Evolutionary conservation across 768 basidiomycete genomes (phyloP).

Genomic region (Daedaleopsis sinensis): DNA sequence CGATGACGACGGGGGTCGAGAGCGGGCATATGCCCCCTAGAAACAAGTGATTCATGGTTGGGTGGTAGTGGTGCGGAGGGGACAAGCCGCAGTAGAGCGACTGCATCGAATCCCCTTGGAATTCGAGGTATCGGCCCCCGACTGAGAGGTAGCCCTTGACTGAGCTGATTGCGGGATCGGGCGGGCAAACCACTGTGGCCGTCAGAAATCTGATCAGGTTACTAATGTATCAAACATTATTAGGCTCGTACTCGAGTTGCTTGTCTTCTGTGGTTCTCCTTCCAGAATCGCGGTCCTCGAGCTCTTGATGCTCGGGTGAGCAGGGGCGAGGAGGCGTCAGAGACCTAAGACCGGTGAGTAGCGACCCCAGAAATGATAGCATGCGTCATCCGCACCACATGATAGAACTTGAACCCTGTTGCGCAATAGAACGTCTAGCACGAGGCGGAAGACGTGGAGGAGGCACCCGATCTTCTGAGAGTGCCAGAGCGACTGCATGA

Average conservation of each 20-base stretch:
- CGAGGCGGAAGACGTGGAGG: conserved; percentile 12
- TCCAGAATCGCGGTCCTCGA: not conserved
- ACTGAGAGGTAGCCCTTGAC: not conserved
- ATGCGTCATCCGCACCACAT: not conserved
- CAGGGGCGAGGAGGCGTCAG: not conserved
- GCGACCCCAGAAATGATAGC: not conserved
- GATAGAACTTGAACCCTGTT: not conserved
- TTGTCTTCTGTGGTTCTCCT: not conserved
- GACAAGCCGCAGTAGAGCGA: not conserved
- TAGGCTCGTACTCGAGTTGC: not conserved
- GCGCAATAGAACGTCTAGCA: not conserved
- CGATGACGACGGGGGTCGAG: too few species aligned
- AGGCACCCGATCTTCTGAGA: conserved; percentile 22
- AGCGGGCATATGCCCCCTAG: too few species aligned
- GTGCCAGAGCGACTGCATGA: conserved; percentile 25
- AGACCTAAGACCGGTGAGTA: not conserved
- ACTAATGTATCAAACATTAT: too few species aligned
- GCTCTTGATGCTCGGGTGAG: not conserved
- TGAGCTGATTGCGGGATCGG: too few species aligned
- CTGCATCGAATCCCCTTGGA: not conserved
- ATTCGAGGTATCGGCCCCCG: not conserved
- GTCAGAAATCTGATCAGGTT: too few species aligned
- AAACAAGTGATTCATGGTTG: too few species aligned
- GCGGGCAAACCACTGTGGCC: too few species aligned
- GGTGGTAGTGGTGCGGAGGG: too few species aligned